Evolutionary conservation across 202 grass and related monocot genomes (phyloP), one percentile per base, ranked within the genome.

Genomic region (Dendrocalamus latiflorus): DNA sequence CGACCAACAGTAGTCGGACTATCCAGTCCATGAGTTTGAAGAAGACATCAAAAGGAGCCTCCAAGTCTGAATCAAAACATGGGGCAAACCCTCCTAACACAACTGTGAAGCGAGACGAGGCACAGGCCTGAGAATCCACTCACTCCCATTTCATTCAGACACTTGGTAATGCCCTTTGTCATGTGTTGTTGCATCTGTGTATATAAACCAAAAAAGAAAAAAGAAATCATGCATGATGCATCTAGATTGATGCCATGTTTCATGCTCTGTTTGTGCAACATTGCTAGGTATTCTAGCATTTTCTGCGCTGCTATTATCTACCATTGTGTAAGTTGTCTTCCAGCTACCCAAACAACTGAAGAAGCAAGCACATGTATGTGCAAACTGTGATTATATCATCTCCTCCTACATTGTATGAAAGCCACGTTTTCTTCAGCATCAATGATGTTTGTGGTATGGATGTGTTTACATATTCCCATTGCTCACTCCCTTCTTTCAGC

Each of bases 51-150:
- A 72, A 82, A 86, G 73, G 72, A 53, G 15, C 69, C 2, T 83
- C 88, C 34, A 90, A 86, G 51, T 54, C 68, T 50, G 83, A 74
- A 74, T 4, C 24, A 48, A 86, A 72, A 74, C 68, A 86, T 11
- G 20, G 65, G 0, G 25, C 8, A 3, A 64, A 36, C 62, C 84
- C 75, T 65, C 60, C 68, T 30, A 75, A 42, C 36, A 36, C 84
- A 18, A 8, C 74, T 4, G 11, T 14, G n/a, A 80, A 86, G 66
- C 24, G 28, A 22, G 68, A 70, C 11, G 79, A 90, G 74, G 5
- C 74, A 63, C 15, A 44, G 22, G 83, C 74, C 74, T 90, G 83
- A 86, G 70, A 81, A 68, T 34, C 26, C 2, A 56, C 24, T 54
- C 60, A 15, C 25, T 20, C 26, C 0, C 39, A 25, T 55, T 34